A percentile compares a stretch with the other conserved stretches of the same genome.
Evolutionary conservation across 176 grass and related monocot species (phyloP).

Genomic region (Oryza glumipatula): DNA sequence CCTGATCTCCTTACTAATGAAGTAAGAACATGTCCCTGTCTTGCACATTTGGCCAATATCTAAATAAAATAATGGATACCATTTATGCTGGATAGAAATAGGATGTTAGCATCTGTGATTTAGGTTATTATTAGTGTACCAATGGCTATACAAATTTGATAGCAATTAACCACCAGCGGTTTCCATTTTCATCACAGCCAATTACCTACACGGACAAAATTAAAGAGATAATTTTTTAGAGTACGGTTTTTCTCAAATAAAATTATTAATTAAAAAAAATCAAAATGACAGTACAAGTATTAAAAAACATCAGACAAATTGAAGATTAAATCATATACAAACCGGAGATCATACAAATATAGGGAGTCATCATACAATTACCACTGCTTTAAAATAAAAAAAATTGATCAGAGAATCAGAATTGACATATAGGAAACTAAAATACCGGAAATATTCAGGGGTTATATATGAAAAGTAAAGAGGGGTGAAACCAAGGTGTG

Average conservation of each 20-base stretch:
- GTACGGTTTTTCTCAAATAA: neutral
- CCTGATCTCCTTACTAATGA: neutral
- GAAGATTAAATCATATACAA: neutral
- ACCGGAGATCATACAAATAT: neutral
- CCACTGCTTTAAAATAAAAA: neutral
- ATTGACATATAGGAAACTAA: neutral
- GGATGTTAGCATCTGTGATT: neutral
- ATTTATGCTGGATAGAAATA: neutral
- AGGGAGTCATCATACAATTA: neutral
- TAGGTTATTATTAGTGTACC: constrained; percentile 9
- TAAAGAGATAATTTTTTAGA: neutral
- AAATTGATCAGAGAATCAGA: neutral
- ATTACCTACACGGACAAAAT: constrained; percentile 11
- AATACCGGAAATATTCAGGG: neutral
- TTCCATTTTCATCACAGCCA: constrained; percentile 41
- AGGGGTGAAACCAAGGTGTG: neutral
- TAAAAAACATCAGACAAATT: neutral
- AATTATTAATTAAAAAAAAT: neutral
- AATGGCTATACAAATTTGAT: constrained; percentile 28
- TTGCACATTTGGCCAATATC: constrained; percentile 34
- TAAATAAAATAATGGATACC: constrained; percentile 15
- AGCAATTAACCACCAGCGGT: constrained; percentile 9
- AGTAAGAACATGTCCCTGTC: constrained; percentile 8
- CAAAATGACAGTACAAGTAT: neutral
- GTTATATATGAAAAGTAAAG: neutral